These are phyloP conservation scores for Bryoglossum gracile DNA, from an alignment of 495 filamentous ascomycete genomes.

Conservation along the genomic window DNA sequence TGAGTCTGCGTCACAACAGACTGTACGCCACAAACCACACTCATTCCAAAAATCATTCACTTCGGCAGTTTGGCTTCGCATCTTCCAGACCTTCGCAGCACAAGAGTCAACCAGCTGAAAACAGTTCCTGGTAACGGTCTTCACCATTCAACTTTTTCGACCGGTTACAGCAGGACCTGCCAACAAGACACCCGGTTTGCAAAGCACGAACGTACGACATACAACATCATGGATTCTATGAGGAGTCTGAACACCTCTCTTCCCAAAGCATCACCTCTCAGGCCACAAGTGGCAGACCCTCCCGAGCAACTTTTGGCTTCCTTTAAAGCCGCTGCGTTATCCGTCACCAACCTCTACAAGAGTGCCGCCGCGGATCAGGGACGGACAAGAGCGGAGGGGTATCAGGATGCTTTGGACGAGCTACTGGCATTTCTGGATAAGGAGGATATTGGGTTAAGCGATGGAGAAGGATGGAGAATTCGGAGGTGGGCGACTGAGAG, in stretches of 20 bases:
- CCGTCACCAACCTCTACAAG: slow-evolving; percentile 95
- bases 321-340: slow-evolving; percentile 87
- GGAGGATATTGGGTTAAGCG: slow-evolving; percentile 64
- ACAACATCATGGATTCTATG: slow-evolving; percentile 62
- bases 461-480: slow-evolving; percentile 75
- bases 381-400: slow-evolving; percentile 70
- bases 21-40: too few relatives aligned
- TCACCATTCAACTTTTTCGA: too few relatives aligned
- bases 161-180: neutral
- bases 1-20: too few relatives aligned
- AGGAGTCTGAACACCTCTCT: slow-evolving; percentile 63
- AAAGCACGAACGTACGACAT: neutral
- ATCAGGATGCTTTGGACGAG: slow-evolving; percentile 92
- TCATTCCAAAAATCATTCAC: too few relatives aligned
- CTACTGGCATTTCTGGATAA: slow-evolving; percentile 76
- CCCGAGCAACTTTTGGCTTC: slow-evolving; percentile 76
- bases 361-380: slow-evolving; percentile 69
- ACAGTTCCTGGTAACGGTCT: too few relatives aligned
- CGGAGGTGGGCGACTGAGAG: slow-evolving; percentile 80
- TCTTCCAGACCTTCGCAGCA: too few relatives aligned
- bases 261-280: slow-evolving; percentile 36
- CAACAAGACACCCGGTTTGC: neutral
- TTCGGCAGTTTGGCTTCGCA: too few relatives aligned
- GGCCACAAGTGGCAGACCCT: slow-evolving; percentile 47
- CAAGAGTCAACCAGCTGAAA: too few relatives aligned